Conservation (phyloP, 2,329 filamentous ascomycete genomes). For the Colletotrichum lentis region DNA sequence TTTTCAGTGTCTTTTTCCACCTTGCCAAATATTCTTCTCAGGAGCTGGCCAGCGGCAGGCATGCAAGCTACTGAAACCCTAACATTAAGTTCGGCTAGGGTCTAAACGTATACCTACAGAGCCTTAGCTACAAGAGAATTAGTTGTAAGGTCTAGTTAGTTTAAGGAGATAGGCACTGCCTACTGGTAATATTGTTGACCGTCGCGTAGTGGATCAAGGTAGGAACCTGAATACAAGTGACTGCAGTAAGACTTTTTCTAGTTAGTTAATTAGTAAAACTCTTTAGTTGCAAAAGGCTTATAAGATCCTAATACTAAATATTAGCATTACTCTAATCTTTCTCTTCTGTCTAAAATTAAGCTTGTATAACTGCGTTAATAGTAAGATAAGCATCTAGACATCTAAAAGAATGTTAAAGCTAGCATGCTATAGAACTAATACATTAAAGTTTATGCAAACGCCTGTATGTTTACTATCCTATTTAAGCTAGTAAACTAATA, state of each 20-base stretch:
- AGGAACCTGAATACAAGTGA: background rate
- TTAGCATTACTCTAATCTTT: constrained; percentile 45
- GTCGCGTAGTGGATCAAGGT: background rate
- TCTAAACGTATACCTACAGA: constrained; percentile 12
- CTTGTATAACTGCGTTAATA: constrained; percentile 45
- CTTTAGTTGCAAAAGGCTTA: background rate
- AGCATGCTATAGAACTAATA: constrained; percentile 41
- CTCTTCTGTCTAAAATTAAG: constrained; percentile 44
- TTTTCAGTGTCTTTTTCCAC: too few species aligned
- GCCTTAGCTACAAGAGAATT: background rate
- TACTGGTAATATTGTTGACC: constrained; percentile 6
- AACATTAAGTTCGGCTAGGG: background rate
- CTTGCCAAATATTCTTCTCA: background rate
- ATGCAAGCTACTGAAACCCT: constrained; percentile 12
- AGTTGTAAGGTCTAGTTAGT: background rate
- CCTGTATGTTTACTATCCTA: constrained; percentile 47
- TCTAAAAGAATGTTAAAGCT: constrained; percentile 47
- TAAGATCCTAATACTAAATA: constrained; percentile 44
- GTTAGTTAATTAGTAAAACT: too few species aligned
- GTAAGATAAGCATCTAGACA: constrained; percentile 44
- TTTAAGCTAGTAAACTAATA: constrained; percentile 48
- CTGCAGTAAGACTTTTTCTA: constrained; percentile 6
- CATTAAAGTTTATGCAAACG: constrained; percentile 42
- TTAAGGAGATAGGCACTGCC: background rate
- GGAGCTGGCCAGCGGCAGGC: constrained; percentile 13